Base-by-base conservation (phyloP, 2,329 filamentous ascomycete genomes). In the Periglandula ipomoeae region DNA sequence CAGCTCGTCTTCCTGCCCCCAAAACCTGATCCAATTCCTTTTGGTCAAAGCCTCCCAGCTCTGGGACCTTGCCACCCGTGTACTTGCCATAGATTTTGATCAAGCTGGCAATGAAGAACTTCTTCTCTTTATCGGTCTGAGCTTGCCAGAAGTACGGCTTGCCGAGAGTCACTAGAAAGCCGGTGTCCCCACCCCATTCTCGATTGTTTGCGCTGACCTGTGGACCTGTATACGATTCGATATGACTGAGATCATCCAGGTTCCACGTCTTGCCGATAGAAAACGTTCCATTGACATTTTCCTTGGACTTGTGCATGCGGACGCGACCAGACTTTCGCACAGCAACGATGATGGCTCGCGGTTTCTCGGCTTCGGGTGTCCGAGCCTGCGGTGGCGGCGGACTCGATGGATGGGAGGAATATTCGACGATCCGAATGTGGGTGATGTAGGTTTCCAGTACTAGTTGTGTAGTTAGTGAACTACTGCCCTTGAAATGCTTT, bases 221-320 rank as follows among this genome's bases (percentile, higher is more conserved):
- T 19, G 79, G 65, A 39, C 82, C 76, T 6, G 81, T 84, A 61
- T 84, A 97, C 23, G 89, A 93, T 64, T 95, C 86, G 55, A 98
- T 87, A 41, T 79, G 76, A 4, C 79, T 78, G 44, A 98, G 72
- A 62, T 98, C 93, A 66, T 97, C 91, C 57, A 98, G 78, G 64
- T 90, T 87, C 93, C 93, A 98, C 3, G 93, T 95, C 71, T 98
- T 98, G 56, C 93, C 93, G 57, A 98, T 95, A 19, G 91, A 97
- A 67, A 96, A 98, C 22, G 87, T 82, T 49, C 89, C 89, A 65
- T 95, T 96, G 49, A 79, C 75, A 65, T 98, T 98, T 70, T 98
- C 93, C 59, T 95, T 85, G 50, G 89, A 91, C 69, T 98, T 98
- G 74, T 98, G 93, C 72, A 98, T 82, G 60, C 90, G 87, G 44